phyloP scores from a whole-genome alignment of 352 stramenopile genomes.

The Blastocystis sp. region DNA sequence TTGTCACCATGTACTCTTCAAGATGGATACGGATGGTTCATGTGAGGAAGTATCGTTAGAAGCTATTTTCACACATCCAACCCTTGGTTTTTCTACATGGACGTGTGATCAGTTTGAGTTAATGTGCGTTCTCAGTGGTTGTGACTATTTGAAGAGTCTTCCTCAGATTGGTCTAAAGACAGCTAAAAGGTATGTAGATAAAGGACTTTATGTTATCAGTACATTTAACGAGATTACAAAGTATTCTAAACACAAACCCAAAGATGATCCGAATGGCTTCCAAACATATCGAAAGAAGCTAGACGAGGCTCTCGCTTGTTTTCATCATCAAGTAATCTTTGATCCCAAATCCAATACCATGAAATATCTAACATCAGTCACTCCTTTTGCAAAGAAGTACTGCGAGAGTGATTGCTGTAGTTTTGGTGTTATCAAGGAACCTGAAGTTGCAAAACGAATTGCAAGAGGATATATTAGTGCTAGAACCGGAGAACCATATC shows the following conservation, averaged over 20 bases:
- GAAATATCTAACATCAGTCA: slow-evolving; percentile 20
- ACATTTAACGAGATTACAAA: background rate
- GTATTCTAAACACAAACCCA: background rate
- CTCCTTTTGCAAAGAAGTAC: background rate
- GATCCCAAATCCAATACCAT: background rate
- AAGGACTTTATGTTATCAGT: background rate
- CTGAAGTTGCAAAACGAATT: background rate
- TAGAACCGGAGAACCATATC: background rate
- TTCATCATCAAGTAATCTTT: slow-evolving; percentile 56
- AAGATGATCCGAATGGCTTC: background rate
- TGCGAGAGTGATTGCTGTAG: background rate
- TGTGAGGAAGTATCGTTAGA: background rate
- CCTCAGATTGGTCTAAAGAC: slow-evolving; percentile 78
- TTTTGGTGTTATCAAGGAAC: background rate
- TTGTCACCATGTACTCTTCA: slow-evolving; percentile 72
- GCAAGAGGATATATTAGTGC: background rate
- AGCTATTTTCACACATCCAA: background rate
- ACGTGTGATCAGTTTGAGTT: slow-evolving; percentile 59
- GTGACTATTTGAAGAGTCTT: slow-evolving; percentile 82
- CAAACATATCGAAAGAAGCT: background rate
- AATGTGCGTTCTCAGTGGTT: slow-evolving; percentile 82
- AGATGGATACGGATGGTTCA: background rate
- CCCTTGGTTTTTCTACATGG: background rate
- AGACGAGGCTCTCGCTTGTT: background rate
- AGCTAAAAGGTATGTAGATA: slow-evolving; percentile 41